Evolutionary conservation across 192 early-diverging fungal species (phyloP).

Genomic region (Backusella mclennaniae): DNA sequence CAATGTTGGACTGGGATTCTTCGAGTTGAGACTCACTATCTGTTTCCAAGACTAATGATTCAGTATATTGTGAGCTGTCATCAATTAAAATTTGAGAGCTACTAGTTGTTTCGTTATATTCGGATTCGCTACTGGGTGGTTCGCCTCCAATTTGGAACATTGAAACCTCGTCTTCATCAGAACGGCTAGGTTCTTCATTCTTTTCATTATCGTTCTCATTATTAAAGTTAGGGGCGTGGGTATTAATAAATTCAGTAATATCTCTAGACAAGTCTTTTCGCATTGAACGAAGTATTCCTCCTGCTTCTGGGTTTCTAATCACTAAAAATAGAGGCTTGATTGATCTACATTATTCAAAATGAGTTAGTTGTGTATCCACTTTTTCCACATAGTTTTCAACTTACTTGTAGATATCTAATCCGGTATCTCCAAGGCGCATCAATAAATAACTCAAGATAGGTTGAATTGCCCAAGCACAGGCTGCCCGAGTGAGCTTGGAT

Average conservation of each 20-base stretch:
- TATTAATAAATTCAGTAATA: conserved; percentile 81
- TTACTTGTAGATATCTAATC: conserved; percentile 70
- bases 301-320: conserved; percentile 48
- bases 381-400: neutral
- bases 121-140: neutral
- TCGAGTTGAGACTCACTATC: neutral
- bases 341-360: conserved; percentile 48
- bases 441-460: conserved; percentile 67
- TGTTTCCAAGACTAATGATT: neutral
- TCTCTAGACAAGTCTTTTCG: conserved; percentile 68
- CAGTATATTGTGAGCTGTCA: neutral
- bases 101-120: neutral
- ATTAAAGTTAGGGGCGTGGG: conserved; percentile 60
- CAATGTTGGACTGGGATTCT: neutral
- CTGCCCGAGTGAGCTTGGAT: conserved; percentile 27
- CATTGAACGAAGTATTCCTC: conserved; percentile 48
- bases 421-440: conserved; percentile 72
- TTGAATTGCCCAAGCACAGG: conserved; percentile 45
- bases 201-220: neutral
- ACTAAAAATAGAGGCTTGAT: conserved; percentile 85
- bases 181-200: neutral
- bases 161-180: neutral
- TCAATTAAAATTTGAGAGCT: neutral
- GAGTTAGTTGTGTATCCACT: neutral
- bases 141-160: neutral